Evolutionary conservation across 2,329 filamentous ascomycete genomes (phyloP), one percentile per base, ranked within the genome.

Genomic region (Amauroascus niger): DNA sequence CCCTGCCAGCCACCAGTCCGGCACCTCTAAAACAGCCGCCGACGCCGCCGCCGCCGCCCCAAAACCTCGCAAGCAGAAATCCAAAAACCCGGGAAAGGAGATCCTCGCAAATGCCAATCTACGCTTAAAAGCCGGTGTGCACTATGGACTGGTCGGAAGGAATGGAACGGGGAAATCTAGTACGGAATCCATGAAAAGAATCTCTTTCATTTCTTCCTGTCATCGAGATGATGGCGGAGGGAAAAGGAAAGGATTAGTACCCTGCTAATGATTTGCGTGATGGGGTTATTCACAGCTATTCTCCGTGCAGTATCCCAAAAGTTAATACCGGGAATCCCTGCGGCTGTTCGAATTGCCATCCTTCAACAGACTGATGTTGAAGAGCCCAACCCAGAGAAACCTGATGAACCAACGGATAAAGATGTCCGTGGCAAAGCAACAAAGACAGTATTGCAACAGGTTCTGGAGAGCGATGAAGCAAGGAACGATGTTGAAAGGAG

Each of bases 81-180:
- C 70, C 26, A 83, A 79, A 62, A 60, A 67, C 62, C 57, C 77
- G 63, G 66, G 73, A 61, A 58, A 60, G 47, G 87, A 93, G 65
- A 79, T 94, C 5, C 74, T 94, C 2, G 74, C 74, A 8, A 80
- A 85, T 65, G 85, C 84, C 1, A 82, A 82, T 54, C 70, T 94
- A 33, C 79, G 82, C 22, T 71, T 94, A 2, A 87, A 91, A 59
- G 79, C 82, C 48, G 84, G 86, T 0, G 76, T 82, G 44, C 78
- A 86, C 57, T 94, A 94, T 73, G 87, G 87, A 0, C 73, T 94
- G 1, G 75, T 91, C 18, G 88, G 88, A 0, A 78, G 86, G 6
- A 94, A 94, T 68, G 88, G 88, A 0, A 85, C 83, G 1, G 88
- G 88, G 5, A 94, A 94, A 65, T 90, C 86, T 3, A 91, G 82